Conservation (phyloP, 768 basidiomycete genomes). For the Podaxis mareebaensis region DNA sequence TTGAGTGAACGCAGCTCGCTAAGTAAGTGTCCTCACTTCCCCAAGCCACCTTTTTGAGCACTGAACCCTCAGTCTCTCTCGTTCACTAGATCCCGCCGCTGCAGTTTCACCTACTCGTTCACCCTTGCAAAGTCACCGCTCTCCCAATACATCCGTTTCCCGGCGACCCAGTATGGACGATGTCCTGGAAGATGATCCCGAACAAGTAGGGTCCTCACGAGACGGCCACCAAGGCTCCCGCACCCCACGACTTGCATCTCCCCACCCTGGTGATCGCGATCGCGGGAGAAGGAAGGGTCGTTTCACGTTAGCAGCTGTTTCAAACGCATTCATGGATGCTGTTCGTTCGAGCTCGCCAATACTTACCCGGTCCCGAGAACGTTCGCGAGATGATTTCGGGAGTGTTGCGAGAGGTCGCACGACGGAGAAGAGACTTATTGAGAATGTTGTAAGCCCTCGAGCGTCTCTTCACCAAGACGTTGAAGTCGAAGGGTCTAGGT, state of each 20-base stretch:
- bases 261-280: constrained; percentile 8
- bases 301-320: constrained; percentile 54
- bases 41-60: constrained; percentile 14
- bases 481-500: not conserved
- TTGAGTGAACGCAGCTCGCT: constrained; percentile 18
- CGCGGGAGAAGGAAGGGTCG: constrained; percentile 18
- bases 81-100: constrained; percentile 1
- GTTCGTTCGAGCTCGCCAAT: constrained; percentile 50
- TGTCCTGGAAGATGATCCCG: constrained; percentile 30
- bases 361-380: not conserved
- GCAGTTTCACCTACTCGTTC: not conserved
- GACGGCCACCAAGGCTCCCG: not conserved
- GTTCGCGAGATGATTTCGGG: constrained; percentile 4
- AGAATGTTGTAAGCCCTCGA: not conserved
- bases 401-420: constrained; percentile 23
- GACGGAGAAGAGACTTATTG: constrained; percentile 24
- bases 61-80: constrained; percentile 20
- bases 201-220: not conserved
- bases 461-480: not conserved
- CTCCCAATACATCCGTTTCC: constrained; percentile 31
- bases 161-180: constrained; percentile 43
- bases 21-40: constrained; percentile 4
- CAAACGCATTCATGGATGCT: constrained; percentile 47
- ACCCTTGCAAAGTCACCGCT: constrained; percentile 6
- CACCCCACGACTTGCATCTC: constrained; percentile 3